A percentile compares a stretch with the other conserved stretches of the same genome.
These are phyloP conservation scores for Diaporthe ilicicola DNA, from an alignment of 2,329 filamentous ascomycete genomes.

Conservation along the genomic window DNA sequence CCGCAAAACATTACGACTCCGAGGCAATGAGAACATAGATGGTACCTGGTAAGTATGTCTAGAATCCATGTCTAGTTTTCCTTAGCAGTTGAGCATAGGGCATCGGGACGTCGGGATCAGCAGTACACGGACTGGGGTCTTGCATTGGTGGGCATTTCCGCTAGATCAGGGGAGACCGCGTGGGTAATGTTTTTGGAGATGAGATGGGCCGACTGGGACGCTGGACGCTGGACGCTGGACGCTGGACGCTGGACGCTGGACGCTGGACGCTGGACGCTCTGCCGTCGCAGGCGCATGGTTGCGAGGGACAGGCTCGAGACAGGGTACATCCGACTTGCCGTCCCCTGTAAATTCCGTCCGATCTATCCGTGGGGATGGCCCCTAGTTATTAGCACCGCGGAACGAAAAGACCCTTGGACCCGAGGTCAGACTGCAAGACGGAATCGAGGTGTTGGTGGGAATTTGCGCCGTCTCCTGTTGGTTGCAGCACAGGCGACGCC, in stretches of 20 bases:
- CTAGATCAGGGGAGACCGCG: background rate
- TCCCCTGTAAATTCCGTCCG: background rate
- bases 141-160: no score
- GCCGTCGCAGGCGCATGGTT: background rate
- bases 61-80: background rate
- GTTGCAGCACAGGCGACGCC: background rate
- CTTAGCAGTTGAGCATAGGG: background rate
- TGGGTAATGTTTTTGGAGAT: background rate
- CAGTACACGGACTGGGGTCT: background rate
- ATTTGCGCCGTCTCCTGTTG: background rate
- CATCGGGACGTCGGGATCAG: background rate
- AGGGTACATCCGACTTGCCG: background rate
- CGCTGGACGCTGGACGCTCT: no score
- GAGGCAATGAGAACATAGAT: background rate
- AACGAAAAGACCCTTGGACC: no score
- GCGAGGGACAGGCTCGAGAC: constrained; percentile 1
- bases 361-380: background rate
- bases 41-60: background rate
- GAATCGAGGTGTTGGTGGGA: no score
- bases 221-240: no score
- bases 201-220: background rate
- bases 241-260: no score
- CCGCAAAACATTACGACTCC: background rate
- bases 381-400: background rate
- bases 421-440: background rate